Evolutionary conservation across 306 rosid species (phyloP).

Genomic region (Senna tora): DNA sequence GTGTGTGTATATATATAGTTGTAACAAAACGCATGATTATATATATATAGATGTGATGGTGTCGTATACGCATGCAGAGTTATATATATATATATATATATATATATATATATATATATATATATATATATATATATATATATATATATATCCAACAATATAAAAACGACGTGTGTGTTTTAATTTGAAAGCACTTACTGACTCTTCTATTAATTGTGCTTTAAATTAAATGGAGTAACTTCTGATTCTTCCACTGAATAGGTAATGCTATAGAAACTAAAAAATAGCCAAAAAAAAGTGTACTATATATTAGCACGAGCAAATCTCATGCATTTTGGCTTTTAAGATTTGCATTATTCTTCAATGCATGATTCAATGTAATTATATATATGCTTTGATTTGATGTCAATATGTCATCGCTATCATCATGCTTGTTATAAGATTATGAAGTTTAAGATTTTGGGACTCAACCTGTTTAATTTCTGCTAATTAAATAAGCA

Average conservation of each 20-base stretch:
- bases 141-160: neutral
- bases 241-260: neutral
- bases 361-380: neutral
- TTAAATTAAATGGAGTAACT: neutral
- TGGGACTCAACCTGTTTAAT: neutral
- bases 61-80: too few relatives aligned
- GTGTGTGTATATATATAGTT: too few relatives aligned
- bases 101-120: too few relatives aligned
- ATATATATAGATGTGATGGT: too few relatives aligned
- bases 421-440: neutral
- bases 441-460: neutral
- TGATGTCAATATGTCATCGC: neutral
- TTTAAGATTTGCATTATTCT: neutral
- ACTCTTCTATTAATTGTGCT: neutral
- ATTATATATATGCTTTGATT: too few relatives aligned
- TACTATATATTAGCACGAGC: neutral
- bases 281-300: conserved; percentile 11
- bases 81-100: too few relatives aligned
- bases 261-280: neutral
- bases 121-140: too few relatives aligned
- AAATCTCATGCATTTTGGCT: neutral
- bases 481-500: neutral
- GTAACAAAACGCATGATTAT: too few relatives aligned
- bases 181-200: neutral
- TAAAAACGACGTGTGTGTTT: neutral